Percentiles rank a stretch among this genome's conserved stretches.
Evolutionary conservation across 73 alveolate genomes (phyloP).

Genomic region (Urostyla sp.): DNA sequence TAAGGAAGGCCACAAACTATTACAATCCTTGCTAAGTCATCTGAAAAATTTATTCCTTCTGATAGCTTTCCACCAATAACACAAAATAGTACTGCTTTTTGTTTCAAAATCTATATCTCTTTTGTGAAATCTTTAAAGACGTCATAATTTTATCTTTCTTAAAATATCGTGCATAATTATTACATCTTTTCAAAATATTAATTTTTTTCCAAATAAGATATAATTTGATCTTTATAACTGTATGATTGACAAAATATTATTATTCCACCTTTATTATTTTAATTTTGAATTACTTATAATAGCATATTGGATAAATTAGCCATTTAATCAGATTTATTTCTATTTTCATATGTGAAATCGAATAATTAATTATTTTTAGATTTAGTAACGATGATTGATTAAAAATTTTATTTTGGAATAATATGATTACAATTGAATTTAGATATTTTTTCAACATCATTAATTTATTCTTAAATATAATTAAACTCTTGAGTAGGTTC

Average conservation of each 20-base stretch:
- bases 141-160: slow-evolving; percentile 65
- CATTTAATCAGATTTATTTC: slow-evolving; percentile 60
- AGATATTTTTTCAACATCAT: slow-evolving; percentile 56
- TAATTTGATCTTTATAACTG: slow-evolving; percentile 70
- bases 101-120: slow-evolving; percentile 55
- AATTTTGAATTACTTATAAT: slow-evolving; percentile 46
- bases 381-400: slow-evolving; percentile 65
- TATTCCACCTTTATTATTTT: slow-evolving; percentile 77
- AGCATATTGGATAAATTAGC: slow-evolving; percentile 57
- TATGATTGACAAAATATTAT: slow-evolving; percentile 85
- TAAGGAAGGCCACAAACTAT: slow-evolving; percentile 95
- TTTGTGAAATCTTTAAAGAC: slow-evolving; percentile 66
- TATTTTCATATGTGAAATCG: slow-evolving; percentile 69
- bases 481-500: slow-evolving; percentile 92
- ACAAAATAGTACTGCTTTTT: slow-evolving; percentile 81
- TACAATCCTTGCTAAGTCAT: slow-evolving; percentile 89
- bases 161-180: slow-evolving; percentile 60
- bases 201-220: slow-evolving; percentile 58
- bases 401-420: slow-evolving; percentile 79
- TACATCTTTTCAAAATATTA: slow-evolving; percentile 14
- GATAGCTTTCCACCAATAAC: slow-evolving; percentile 96
- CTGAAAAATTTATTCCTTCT: slow-evolving; percentile 96
- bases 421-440: slow-evolving; percentile 85
- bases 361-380: slow-evolving; percentile 45
- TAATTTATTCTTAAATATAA: slow-evolving; percentile 64